These are phyloP conservation scores for Entamoeba histolytica DNA, from an alignment of 208 protist species.

Conservation along the genomic window DNA sequence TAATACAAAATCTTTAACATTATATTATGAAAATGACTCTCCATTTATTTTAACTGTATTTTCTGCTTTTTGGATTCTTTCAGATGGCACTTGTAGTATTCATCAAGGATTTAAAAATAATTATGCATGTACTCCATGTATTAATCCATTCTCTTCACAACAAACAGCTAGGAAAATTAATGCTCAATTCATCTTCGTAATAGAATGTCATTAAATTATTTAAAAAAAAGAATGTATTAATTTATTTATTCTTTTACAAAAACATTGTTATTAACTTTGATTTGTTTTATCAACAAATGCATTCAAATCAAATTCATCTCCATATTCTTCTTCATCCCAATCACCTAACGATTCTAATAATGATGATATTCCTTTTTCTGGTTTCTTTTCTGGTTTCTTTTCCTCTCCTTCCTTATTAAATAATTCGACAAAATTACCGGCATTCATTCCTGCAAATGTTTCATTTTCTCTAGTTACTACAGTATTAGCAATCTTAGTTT, in stretches of 20 bases:
- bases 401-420: not conserved
- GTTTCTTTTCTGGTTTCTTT: not conserved
- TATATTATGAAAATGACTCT: not conserved
- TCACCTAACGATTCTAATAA: not conserved
- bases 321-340: not conserved
- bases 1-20: not conserved
- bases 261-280: not conserved
- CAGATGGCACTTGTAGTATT: not conserved
- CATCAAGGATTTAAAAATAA: not conserved
- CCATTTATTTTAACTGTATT: not conserved
- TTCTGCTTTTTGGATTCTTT: not conserved
- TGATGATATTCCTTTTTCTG: not conserved
- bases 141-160: no score
- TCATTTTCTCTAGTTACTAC: not conserved
- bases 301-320: not conserved
- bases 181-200: no score
- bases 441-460: not conserved
- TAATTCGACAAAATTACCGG: not conserved
- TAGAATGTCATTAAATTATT: no score
- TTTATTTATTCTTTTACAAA: not conserved
- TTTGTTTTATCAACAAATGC: not conserved
- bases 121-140: not conserved
- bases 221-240: no score
- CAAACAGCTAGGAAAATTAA: no score
- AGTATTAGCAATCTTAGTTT: not conserved